Base-by-base conservation (phyloP, 148 eudicot genomes). In the Nyssa sinensis region DNA sequence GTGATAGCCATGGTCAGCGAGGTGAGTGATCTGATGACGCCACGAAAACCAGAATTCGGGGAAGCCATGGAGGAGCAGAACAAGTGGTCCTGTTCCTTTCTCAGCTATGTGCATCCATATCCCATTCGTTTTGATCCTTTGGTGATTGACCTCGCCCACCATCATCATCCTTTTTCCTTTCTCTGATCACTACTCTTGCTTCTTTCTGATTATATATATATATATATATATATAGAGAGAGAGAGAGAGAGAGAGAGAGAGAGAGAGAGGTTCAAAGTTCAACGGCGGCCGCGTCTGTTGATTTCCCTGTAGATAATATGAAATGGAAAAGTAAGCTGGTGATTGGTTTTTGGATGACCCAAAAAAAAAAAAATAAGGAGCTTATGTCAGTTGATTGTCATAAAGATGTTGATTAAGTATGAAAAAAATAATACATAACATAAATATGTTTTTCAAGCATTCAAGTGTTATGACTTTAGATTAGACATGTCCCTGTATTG, bases 31-130 rank as follows among this genome's bases (percentile, higher is more conserved):
- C 84, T 85, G 93, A 78, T 89, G 86, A 41, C 84, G 81, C 93
- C 93, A 89, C 5, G 88, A 75, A 63, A 82, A 87, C 88, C 90
- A 86, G 44, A 77, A 74, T 49, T 89, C 90, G 0, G 90, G 93
- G 71, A 89, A 87, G 49, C 93, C 93, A 60, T 89, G 90, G 37
- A 89, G 70, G 55, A 87, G 80, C 9, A 85, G 77, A 7, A 87
- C 84, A 4, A 85, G 80, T 30, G 90, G 86, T 39, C 88, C 90
- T 70, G 79, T 73, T 21, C 81, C 83, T 63, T 78, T 73, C 84
- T 87, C 88, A n/a, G 88, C 88, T 79, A 87, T 53, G 78, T 87
- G 82, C 60, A 87, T 75, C 82, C 76, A 73, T 81, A 85, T 77
- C 7, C 85, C 90, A 57, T 87, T 87, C 5, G 79, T 81, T 74